Evolutionary conservation across 305 asterid species (phyloP).

Genomic region (Andrographis paniculata): DNA sequence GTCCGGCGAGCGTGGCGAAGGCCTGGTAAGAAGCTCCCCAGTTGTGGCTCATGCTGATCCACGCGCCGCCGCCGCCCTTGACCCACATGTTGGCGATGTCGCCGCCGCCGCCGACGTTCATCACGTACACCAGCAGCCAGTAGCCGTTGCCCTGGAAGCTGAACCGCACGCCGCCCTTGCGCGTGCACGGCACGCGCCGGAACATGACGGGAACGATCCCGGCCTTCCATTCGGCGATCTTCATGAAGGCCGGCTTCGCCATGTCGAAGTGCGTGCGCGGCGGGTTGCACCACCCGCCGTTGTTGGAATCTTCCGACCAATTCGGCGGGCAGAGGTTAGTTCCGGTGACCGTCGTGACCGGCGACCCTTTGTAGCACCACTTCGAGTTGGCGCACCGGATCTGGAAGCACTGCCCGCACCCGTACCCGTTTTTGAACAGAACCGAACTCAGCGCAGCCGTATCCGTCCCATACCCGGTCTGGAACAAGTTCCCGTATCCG

Average conservation of each 20-base stretch:
- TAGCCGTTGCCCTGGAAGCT: constrained; percentile 74
- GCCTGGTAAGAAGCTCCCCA: constrained; percentile 97
- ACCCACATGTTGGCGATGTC: constrained; percentile 65
- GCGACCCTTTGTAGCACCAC: constrained; percentile 45
- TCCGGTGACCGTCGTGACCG: constrained; percentile 55
- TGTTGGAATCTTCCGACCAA: constrained; percentile 61
- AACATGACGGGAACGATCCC: constrained; percentile 71
- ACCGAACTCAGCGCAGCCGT: constrained; percentile 83
- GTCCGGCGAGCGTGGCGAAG: constrained; percentile 60
- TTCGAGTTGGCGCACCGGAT: constrained; percentile 42
- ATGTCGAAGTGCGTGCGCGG: constrained; percentile 82
- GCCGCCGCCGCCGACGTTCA: constrained; percentile 76
- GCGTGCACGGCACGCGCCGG: constrained; percentile 64
- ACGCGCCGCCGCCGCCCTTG: constrained; percentile 62
- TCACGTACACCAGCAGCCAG: constrained; percentile 74
- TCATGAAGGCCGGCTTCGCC: constrained; percentile 79
- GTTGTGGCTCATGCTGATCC: constrained; percentile 92
- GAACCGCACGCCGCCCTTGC: constrained; percentile 51
- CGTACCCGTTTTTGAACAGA: constrained; percentile 65
- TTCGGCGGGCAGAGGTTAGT: constrained; percentile 96
- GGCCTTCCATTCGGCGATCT: constrained; percentile 69
- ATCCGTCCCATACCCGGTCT: constrained; percentile 58
- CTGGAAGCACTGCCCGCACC: constrained; percentile 83
- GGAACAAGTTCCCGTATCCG: constrained; percentile 71
- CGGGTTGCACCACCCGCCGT: constrained; percentile 98